phyloP scores from a whole-genome alignment of 2,329 filamentous ascomycete genomes.

The Fusarium nematophilum region DNA sequence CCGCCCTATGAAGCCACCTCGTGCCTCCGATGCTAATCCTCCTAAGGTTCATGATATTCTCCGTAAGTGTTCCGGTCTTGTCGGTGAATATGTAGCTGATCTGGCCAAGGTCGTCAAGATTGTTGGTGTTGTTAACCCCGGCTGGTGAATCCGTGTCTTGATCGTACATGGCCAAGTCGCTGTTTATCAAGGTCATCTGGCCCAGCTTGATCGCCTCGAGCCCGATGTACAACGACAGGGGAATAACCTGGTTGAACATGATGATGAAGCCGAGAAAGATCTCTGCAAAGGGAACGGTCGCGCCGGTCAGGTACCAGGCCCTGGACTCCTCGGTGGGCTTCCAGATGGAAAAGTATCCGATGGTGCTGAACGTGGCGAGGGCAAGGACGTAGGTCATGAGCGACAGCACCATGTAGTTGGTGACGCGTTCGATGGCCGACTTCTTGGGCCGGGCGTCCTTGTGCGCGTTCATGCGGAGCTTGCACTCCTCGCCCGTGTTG shows the following conservation, averaged over 20 bases:
- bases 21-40: slow-evolving; percentile 92
- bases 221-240: slow-evolving; percentile 89
- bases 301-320: too few species aligned
- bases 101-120: slow-evolving; percentile 93
- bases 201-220: slow-evolving; percentile 88
- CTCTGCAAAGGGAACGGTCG: slow-evolving; percentile 46
- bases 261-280: slow-evolving; percentile 93
- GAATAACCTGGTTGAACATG: slow-evolving; percentile 97
- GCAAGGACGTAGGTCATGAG: too few species aligned
- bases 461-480: slow-evolving; percentile 6
- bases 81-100: slow-evolving; percentile 92
- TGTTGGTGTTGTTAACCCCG: slow-evolving; percentile 91
- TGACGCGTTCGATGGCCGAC: background rate
- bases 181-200: slow-evolving; percentile 81
- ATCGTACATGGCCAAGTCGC: slow-evolving; percentile 92
- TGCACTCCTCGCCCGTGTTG: slow-evolving; percentile 12
- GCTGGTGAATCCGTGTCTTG: slow-evolving; percentile 85
- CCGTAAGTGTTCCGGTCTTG: slow-evolving; percentile 93
- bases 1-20: slow-evolving; percentile 86
- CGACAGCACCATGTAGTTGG: too few species aligned
- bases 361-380: too few species aligned
- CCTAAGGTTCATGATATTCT: slow-evolving; percentile 95
- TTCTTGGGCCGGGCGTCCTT: background rate
- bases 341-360: too few species aligned
- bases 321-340: too few species aligned